Base-by-base conservation (phyloP, 2,329 filamentous ascomycete genomes). In the Venturia aucupariae region DNA sequence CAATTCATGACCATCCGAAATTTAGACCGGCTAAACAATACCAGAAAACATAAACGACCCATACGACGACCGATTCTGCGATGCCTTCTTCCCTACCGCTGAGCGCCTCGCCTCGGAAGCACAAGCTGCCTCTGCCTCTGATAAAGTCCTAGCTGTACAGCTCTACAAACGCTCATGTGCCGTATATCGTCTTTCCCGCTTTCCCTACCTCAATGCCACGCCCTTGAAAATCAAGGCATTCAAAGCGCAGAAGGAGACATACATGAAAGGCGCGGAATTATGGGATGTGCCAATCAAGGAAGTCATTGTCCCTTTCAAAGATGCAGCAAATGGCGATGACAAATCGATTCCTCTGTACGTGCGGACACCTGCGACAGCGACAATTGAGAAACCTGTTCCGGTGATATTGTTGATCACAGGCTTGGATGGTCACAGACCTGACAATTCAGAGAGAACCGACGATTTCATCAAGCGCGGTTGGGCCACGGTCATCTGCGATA, bases 381-480 rank as follows among this genome's bases (percentile, higher is more conserved):
- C 69, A 6, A 68, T 70, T n/a, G 66, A 70, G 2, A 67, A 68
- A 11, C 68, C 66, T 39, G 73, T 69, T 6, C 84, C 82, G 0
- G 77, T 76, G 0, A 80, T 87, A 0, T 71, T 88, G 0, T 75
- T 87, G 5, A 80, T 87, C 70, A 86, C 83, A 3, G 84, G 85
- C 1, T 75, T 87, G 8, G 85, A 87, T 71, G 84, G 84, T 3
- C 86, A 87, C 71, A 73, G 85, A 19, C 84, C 84, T 0, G 85
- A 87, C 73, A 86, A 86, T 71, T 86, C 84, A 3, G 72, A 72
- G 62, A 81, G 86, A 0, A 82, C 79, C 51, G 77, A 88, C 62
- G 85, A 87, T 74, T 86, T 88, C 69, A 74, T 86, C 6, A 72
- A 77, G 1, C 81, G 86, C 51, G 86, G 86, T 3, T 89, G 86